phyloP scores from a whole-genome alignment of 2,329 filamentous ascomycete genomes.

The Aspergillus sclerotialis region DNA sequence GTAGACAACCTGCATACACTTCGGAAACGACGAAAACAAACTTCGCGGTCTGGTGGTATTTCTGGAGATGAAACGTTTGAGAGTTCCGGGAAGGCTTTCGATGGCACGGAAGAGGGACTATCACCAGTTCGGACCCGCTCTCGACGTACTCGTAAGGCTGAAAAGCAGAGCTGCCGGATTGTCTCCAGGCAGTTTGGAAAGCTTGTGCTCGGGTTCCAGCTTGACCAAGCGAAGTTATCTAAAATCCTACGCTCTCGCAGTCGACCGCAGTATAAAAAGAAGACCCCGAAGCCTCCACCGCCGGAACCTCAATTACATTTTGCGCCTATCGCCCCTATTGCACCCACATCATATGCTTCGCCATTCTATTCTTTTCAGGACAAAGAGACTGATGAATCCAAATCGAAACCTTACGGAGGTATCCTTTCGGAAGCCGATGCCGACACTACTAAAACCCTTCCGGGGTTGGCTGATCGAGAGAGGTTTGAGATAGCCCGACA shows the following conservation, averaged over 20 bases:
- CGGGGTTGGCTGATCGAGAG: slow-evolving; percentile 69
- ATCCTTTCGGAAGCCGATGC: slow-evolving; percentile 84
- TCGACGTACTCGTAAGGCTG: slow-evolving; percentile 44
- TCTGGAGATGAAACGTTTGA: slow-evolving; percentile 15
- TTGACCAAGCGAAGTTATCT: slow-evolving; percentile 53
- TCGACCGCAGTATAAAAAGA: slow-evolving; percentile 51
- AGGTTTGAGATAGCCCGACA: slow-evolving; percentile 85
- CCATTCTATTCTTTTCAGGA: slow-evolving; percentile 86
- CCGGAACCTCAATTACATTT: slow-evolving; percentile 49
- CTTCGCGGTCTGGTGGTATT: slow-evolving; percentile 15
- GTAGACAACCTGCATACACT: slow-evolving; percentile 41
- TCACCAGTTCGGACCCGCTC: slow-evolving; percentile 45
- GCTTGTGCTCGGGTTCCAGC: slow-evolving; percentile 53
- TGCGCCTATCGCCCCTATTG: slow-evolving; percentile 45
- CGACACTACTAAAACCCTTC: slow-evolving; percentile 83
- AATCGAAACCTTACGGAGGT: slow-evolving; percentile 91
- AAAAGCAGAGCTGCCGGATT: slow-evolving; percentile 34
- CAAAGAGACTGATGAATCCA: slow-evolving; percentile 78
- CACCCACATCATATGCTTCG: slow-evolving; percentile 58
- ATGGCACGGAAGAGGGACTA: slow-evolving; percentile 5
- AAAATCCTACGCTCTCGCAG: slow-evolving; percentile 54
- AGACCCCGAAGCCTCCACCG: slow-evolving; percentile 35
- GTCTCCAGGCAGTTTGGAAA: slow-evolving; percentile 37
- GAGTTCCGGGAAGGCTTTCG: slow-evolving; percentile 8
- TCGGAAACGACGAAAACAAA: slow-evolving; percentile 44